These are phyloP conservation scores for Chalciporus sp. DNA, from an alignment of 1,284 basidiomycete genomes.

Conservation along the genomic window DNA sequence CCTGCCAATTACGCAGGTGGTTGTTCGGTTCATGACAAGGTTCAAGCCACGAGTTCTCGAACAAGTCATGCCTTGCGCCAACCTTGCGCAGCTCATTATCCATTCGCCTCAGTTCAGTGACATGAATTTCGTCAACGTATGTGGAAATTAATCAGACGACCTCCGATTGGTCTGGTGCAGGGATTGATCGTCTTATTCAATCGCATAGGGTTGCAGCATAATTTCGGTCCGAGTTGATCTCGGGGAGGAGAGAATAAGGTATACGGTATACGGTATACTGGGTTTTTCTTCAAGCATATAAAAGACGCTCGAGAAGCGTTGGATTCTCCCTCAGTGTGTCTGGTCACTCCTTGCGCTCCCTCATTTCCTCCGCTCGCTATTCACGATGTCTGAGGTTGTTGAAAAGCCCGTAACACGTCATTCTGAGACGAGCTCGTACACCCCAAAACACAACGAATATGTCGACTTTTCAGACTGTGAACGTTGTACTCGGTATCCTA, in stretches of 20 bases:
- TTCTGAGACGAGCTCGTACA: conserved; percentile 20
- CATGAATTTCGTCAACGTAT: not conserved
- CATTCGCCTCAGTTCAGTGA: not conserved
- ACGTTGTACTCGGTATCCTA: conserved; percentile 42
- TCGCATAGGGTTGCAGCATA: conserved; percentile 1
- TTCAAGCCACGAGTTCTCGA: not conserved
- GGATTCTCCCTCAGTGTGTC: not conserved
- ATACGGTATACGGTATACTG: not conserved
- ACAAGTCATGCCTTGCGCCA: not conserved
- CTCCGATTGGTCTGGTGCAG: conserved; percentile 2
- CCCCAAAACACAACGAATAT: not conserved
- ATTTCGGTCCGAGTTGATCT: conserved; percentile 2
- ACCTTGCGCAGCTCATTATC: not conserved
- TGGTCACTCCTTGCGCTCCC: not conserved
- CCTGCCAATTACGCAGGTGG: conserved; percentile 18
- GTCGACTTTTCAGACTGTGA: conserved; percentile 31
- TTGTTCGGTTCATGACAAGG: conserved; percentile 2
- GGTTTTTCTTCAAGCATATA: conserved; percentile 20
- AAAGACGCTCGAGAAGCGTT: conserved; percentile 14
- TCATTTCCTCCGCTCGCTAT: conserved; percentile 6
- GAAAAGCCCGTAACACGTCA: conserved; percentile 17
- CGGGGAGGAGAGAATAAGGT: not conserved
- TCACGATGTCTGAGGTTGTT: conserved; percentile 18
- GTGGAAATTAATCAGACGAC: conserved; percentile 8
- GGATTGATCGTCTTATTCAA: not conserved